A percentile compares a stretch with the other conserved stretches of the same genome.
These are phyloP conservation scores for Citrus unshiu DNA, from an alignment of 345 rosid species.

Conservation along the genomic window DNA sequence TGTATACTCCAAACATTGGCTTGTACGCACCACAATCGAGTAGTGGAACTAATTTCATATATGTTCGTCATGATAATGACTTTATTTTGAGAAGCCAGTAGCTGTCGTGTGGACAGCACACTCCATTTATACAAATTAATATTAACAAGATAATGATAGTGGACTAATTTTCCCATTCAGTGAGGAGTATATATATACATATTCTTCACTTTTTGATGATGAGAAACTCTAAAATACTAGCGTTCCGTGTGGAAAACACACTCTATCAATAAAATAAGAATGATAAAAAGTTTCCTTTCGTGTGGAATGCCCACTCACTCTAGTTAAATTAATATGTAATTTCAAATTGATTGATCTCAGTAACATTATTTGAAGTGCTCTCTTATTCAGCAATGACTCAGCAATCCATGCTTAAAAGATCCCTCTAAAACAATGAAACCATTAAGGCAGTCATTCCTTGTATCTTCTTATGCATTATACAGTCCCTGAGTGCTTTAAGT, in stretches of 20 bases:
- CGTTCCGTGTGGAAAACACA: slow-evolving; percentile 13
- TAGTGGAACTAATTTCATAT: not conserved
- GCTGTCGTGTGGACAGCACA: slow-evolving; percentile 15
- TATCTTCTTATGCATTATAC: too few relatives aligned
- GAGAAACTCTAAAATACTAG: not conserved
- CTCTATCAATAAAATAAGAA: not conserved
- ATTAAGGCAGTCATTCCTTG: too few relatives aligned
- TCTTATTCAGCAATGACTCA: slow-evolving; percentile 19
- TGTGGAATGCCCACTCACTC: slow-evolving; percentile 3
- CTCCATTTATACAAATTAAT: not conserved
- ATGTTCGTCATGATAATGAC: not conserved
- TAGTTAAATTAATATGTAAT: not conserved
- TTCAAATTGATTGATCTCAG: not conserved
- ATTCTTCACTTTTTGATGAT: not conserved
- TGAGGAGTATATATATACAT: too few relatives aligned
- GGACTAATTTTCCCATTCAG: not conserved
- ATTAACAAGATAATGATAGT: not conserved
- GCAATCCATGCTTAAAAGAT: not conserved
- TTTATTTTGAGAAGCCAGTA: not conserved
- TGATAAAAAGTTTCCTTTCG: not conserved
- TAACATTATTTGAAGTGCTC: not conserved
- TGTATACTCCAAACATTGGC: not conserved
- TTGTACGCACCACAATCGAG: not conserved
- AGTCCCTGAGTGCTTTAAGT: too few relatives aligned
- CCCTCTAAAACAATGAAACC: too few relatives aligned